Percentiles rank a stretch among this genome's conserved stretches.
Conservation (phyloP, 768 basidiomycete genomes). For the Tephrocybe rancida region DNA sequence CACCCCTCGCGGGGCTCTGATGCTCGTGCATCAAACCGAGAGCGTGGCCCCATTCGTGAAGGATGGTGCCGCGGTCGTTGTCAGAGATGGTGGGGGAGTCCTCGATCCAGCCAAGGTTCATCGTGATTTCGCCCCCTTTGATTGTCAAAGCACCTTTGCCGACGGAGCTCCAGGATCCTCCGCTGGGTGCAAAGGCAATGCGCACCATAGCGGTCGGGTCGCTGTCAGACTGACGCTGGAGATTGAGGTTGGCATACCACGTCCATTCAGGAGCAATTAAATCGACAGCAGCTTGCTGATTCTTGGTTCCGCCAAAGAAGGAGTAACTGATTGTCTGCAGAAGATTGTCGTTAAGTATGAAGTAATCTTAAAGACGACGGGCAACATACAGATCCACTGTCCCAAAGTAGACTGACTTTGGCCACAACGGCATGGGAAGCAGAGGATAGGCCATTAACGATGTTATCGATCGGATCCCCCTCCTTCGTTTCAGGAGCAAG, state of each 20-base stretch:
- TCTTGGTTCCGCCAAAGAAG: conserved; percentile 16
- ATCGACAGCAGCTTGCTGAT: conserved; percentile 18
- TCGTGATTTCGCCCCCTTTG: conserved; percentile 4
- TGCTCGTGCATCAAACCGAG: conserved; percentile 28
- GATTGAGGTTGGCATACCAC: conserved; percentile 14
- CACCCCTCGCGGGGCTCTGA: conserved; percentile 23
- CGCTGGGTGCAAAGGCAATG: conserved; percentile 13
- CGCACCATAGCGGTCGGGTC: conserved; percentile 10
- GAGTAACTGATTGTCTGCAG: conserved; percentile 6
- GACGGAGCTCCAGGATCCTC: conserved; percentile 19
- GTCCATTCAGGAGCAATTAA: conserved; percentile 14
- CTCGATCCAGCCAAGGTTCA: conserved; percentile 22
- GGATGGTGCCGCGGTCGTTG: conserved; percentile 20
- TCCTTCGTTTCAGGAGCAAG: conserved; percentile 1
- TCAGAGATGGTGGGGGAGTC: conserved; percentile 2
- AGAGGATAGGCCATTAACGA: background rate
- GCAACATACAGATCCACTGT: conserved; percentile 4
- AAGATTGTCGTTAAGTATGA: background rate
- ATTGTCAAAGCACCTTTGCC: conserved; percentile 12
- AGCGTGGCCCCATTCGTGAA: conserved; percentile 28
- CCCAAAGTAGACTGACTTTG: background rate
- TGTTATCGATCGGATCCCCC: background rate
- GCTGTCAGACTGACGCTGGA: conserved; percentile 3
- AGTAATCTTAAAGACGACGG: background rate
- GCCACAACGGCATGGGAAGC: background rate